Conservation (phyloP, 108 stramenopile species). For the Epipyxis sp. region DNA sequence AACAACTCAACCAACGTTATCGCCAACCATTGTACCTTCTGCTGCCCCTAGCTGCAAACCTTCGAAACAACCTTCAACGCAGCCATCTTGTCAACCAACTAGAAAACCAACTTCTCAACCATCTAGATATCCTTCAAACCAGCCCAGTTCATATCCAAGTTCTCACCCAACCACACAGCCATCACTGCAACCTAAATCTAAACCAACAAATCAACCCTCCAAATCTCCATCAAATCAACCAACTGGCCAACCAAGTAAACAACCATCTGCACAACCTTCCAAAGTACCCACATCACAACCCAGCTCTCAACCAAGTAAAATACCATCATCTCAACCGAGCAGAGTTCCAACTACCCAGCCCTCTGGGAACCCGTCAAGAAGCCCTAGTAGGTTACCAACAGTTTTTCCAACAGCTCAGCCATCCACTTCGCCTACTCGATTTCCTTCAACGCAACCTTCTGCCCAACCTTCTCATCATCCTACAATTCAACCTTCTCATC, state of each 20-base stretch:
- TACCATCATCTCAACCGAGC: not conserved
- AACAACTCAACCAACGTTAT: not conserved
- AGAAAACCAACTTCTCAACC: not conserved
- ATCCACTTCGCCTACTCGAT: not conserved
- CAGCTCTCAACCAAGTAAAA: not conserved
- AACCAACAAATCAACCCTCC: constrained; percentile 9
- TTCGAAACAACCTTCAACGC: not conserved
- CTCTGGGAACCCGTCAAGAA: not conserved
- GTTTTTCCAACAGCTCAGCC: not conserved
- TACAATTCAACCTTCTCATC: not conserved
- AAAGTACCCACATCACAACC: not conserved
- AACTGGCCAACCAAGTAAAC: not conserved
- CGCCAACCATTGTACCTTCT: not conserved
- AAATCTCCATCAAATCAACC: not conserved
- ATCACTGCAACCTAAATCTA: not conserved
- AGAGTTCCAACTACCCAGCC: not conserved
- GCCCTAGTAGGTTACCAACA: not conserved
- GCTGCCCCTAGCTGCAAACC: constrained; percentile 2
- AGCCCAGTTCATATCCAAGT: not conserved
- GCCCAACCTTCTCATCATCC: constrained; percentile 3
- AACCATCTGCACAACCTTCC: not conserved
- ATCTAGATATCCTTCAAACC: not conserved
- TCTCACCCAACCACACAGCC: not conserved
- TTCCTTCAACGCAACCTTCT: constrained; percentile 20
- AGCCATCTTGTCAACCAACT: constrained; percentile 7